Percentiles rank a stretch among this genome's conserved stretches.
Conservation (phyloP, 768 basidiomycete genomes). For the Xanthoconium stramineum region DNA sequence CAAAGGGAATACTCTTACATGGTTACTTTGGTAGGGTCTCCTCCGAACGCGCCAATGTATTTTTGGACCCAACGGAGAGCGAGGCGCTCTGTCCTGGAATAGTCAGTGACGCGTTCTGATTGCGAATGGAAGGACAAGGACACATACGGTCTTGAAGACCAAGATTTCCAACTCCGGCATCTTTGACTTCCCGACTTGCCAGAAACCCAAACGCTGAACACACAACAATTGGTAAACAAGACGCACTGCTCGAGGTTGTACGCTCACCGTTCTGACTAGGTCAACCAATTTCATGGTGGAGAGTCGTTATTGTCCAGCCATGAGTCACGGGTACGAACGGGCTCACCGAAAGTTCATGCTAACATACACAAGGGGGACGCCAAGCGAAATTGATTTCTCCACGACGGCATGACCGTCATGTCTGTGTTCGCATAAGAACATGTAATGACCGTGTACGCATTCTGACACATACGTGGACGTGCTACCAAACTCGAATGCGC, state of each 20-base stretch:
- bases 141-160: constrained; percentile 46
- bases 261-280: no score
- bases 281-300: no score
- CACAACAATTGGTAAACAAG: no score
- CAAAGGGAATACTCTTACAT: constrained; percentile 8
- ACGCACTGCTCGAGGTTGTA: no score
- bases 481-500: constrained; percentile 34
- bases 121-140: neutral
- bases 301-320: no score
- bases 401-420: constrained; percentile 26
- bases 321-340: no score
- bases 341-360: constrained; percentile 41
- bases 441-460: neutral
- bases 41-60: constrained; percentile 60
- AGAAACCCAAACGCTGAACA: constrained; percentile 37
- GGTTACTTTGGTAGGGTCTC: constrained; percentile 46
- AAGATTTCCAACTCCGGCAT: constrained; percentile 42
- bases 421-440: neutral
- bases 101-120: neutral
- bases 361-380: constrained; percentile 37
- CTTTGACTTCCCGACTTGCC: constrained; percentile 38
- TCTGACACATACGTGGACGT: constrained; percentile 5
- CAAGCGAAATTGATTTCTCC: constrained; percentile 28
- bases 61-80: constrained; percentile 56
- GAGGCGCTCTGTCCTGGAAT: constrained; percentile 30